Evolutionary conservation across 441 rosid species (phyloP), one percentile per base, ranked within the genome.

Genomic region (Gossypium schwendimanii): DNA sequence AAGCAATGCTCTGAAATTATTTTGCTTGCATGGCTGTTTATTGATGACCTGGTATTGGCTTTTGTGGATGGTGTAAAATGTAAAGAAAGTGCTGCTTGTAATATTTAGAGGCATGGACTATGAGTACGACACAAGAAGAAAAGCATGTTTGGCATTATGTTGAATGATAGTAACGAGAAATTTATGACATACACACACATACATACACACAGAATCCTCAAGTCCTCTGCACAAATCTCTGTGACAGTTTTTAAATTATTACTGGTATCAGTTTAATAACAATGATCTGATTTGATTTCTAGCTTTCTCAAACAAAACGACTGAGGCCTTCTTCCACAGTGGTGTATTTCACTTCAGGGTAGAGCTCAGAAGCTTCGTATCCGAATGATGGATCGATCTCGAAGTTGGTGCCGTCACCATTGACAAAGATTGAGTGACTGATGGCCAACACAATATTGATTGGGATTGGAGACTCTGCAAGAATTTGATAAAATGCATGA

Each of bases 281-380:
- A 26, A 53, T 21, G 44, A 6, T 18, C 14, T 1, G n/a, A 3
- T 45, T 12, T 15, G 12, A 3, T 71, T 14, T 2, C 61, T 66
- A 55, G 6, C 31, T 57, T 23, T 65, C 28, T 83, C 76, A 83
- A 69, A 74, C 82, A 21, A 84, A 85, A 14, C 66, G 81, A 31
- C 60, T 74, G 23, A 87, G 83, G 66, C 41, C 68, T 63, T 82
- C 85, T 36, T 84, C 85, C 39, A 87, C 81, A 23, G 82, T 79
- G 11, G 85, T 81, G 83, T 85, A 84, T 55, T 84, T 81, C 59
- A 87, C 85, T 64, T 84, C 86, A 2, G 91, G 91, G 80, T 84
- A 87, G 7, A 85, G 83, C 85, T 85, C 81, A 15, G 91, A 85
- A 49, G 92, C 92, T 72, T 88, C 90, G 2, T 81, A 77, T 12